Conservation (phyloP, 2,329 filamentous ascomycete species). For the Trichophyton equinum region DNA sequence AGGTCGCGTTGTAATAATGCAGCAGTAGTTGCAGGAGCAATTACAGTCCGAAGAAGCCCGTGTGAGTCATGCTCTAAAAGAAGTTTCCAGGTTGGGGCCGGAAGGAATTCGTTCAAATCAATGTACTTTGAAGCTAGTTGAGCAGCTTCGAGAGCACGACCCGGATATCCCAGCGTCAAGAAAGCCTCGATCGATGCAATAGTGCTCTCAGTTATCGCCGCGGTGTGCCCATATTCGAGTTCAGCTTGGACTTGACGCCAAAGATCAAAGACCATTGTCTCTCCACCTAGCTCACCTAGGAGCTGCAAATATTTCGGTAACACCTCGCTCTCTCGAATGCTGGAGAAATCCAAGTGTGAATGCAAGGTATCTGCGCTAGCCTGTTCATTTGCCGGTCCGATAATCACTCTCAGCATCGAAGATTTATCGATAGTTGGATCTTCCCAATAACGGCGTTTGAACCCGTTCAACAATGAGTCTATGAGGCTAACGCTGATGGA, state of each 20-base stretch:
- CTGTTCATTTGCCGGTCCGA: constrained; percentile 1
- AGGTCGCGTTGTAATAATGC: constrained; percentile 19
- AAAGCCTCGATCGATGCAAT: constrained; percentile 20
- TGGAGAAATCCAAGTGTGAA: constrained; percentile 6
- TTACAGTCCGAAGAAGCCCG: constrained; percentile 17
- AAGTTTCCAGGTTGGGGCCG: constrained; percentile 7
- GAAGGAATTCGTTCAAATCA: constrained; percentile 16
- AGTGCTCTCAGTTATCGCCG: constrained; percentile 11
- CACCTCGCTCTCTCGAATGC: constrained; percentile 3
- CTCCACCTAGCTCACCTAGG: constrained; percentile 16
- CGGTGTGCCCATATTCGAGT: constrained; percentile 4
- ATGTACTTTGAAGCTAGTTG: constrained; percentile 18
- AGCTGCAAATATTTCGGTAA: constrained; percentile 8
- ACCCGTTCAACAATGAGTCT: constrained; percentile 10
- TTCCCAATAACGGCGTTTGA: constrained; percentile 7
- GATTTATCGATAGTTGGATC: constrained; percentile 1
- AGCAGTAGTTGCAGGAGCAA: constrained; percentile 15
- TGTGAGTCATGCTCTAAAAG: constrained; percentile 15
- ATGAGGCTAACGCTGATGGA: constrained; percentile 16
- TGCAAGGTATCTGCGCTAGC: not conserved
- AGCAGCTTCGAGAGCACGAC: constrained; percentile 18
- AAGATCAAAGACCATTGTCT: constrained; percentile 13
- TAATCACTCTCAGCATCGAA: constrained; percentile 9
- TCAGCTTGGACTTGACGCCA: constrained; percentile 17
- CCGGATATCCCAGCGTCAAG: constrained; percentile 15